Base-by-base conservation (phyloP, 2,329 filamentous ascomycete species). In the Exophiala bonariae region DNA sequence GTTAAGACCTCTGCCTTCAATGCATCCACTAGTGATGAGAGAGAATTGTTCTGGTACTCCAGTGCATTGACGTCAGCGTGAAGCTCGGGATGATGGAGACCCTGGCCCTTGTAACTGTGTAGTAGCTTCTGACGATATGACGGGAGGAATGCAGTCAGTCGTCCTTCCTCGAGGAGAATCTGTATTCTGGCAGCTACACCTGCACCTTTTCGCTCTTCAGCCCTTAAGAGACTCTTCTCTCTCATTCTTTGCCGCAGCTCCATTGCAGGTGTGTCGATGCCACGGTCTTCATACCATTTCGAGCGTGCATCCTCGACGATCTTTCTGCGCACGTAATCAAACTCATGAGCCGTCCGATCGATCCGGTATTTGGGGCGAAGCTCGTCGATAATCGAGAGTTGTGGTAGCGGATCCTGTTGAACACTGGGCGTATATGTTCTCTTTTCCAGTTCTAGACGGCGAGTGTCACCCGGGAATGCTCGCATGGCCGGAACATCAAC, bases 371-470 rank as follows among this genome's bases (percentile, higher is more conserved):
- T 51, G 14, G 42, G 33, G 7, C 35, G 20, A 16, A 54, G 19
- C 31, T 56, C 45, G 26, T 54, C 49, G 10, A 54, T 35, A 14
- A 50, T 49, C 9, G 34, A 39, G 9, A 42, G 42, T 3, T 38
- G 30, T 14, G 53, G 49, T 2, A 53, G 37, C 6, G 48, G 42
- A 13, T 45, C 23, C n/a, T 45, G 19, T 10, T 40, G 42, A 9
- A 59, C 30, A 11, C 41, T 41, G 10, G 55, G 55, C 14, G 28
- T 47, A 41, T 41, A 57, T 2, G 52, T 56, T 26, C 42, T 42
- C 10, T 82, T 77, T 62, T 95, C 88, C 48, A 89, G 86, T 45
- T 85, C 79, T 64, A 86, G 81, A 56, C 87, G 85, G 36, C 83
- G 71, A 2, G 92, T 96, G 69, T 97, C 92, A 60, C 61, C 68